Conservation (phyloP, 768 basidiomycete species). For the Boletus sp. region DNA sequence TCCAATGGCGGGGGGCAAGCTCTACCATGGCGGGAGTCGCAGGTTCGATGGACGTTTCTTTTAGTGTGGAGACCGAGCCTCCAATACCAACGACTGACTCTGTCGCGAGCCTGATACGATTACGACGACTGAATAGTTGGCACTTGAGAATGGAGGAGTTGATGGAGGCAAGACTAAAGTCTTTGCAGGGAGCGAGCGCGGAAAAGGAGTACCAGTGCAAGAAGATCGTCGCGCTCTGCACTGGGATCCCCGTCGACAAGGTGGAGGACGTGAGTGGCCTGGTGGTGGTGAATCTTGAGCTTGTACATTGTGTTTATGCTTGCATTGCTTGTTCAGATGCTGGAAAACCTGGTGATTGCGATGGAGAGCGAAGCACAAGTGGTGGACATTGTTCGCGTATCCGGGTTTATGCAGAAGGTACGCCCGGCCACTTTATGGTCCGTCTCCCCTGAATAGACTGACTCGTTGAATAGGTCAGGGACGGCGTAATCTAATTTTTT, state of each 20-base stretch:
- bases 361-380: constrained; percentile 84
- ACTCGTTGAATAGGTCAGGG: constrained; percentile 36
- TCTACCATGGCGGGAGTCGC: constrained; percentile 66
- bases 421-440: constrained; percentile 15
- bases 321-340: constrained; percentile 50
- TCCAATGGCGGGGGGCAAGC: constrained; percentile 63
- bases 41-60: constrained; percentile 59
- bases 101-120: constrained; percentile 56
- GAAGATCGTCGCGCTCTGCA: constrained; percentile 86
- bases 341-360: constrained; percentile 80
- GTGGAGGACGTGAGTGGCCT: constrained; percentile 79
- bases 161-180: constrained; percentile 64
- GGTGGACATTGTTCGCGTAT: constrained; percentile 80
- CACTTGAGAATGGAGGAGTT: constrained; percentile 73
- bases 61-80: constrained; percentile 70
- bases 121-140: constrained; percentile 82
- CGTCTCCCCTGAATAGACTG: constrained; percentile 22
- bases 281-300: constrained; percentile 12
- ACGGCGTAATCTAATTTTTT: constrained; percentile 38
- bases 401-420: constrained; percentile 90
- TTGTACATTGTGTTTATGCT: constrained; percentile 25
- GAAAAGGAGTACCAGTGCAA: constrained; percentile 92
- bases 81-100: constrained; percentile 61
- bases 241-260: constrained; percentile 80
- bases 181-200: constrained; percentile 73